Conservation (phyloP, 2,329 filamentous ascomycete genomes). For the Aspergillus uvarum region DNA sequence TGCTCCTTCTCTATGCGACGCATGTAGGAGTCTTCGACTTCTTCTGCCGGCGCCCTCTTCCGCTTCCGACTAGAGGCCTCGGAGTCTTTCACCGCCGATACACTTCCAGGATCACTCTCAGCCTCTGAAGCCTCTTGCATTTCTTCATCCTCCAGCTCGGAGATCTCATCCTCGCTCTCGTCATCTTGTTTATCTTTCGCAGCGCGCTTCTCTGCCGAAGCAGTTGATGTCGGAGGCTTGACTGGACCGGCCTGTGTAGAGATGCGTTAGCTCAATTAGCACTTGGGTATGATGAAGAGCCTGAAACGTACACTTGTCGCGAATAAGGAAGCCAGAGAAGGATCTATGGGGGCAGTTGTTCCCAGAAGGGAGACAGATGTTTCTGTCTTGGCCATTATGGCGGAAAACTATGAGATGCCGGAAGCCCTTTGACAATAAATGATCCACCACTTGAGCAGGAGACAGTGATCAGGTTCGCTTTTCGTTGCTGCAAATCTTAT, state of each 20-base stretch:
- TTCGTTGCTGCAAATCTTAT: background rate
- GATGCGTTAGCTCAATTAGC: conserved; percentile 8
- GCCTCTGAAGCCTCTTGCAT: conserved; percentile 47
- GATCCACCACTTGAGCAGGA: background rate
- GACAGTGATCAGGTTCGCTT: background rate
- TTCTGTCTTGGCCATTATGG: conserved; percentile 10
- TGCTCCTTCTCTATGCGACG: conserved; percentile 46
- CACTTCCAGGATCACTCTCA: conserved; percentile 51
- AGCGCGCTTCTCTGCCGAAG: conserved; percentile 18
- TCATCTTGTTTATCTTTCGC: conserved; percentile 26
- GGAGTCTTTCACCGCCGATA: conserved; percentile 30
- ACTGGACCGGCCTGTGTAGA: conserved; percentile 40
- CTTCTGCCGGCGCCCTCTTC: conserved; percentile 54
- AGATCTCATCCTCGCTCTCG: conserved; percentile 28
- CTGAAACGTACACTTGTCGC: conserved; percentile 64
- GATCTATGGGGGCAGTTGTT: conserved; percentile 66
- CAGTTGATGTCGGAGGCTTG: conserved; percentile 32
- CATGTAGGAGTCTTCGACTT: conserved; percentile 47
- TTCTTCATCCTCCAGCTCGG: conserved; percentile 35
- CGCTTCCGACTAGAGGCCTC: conserved; percentile 47
- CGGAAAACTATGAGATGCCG: background rate
- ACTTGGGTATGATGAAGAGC: background rate
- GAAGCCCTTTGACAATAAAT: background rate
- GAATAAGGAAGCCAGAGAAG: conserved; percentile 68
- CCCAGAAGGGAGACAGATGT: conserved; percentile 47